Percentiles rank a stretch among this genome's conserved stretches.
These are phyloP conservation scores for Orobanche coerulescens DNA, from an alignment of 257 asterid genomes.

Conservation along the genomic window DNA sequence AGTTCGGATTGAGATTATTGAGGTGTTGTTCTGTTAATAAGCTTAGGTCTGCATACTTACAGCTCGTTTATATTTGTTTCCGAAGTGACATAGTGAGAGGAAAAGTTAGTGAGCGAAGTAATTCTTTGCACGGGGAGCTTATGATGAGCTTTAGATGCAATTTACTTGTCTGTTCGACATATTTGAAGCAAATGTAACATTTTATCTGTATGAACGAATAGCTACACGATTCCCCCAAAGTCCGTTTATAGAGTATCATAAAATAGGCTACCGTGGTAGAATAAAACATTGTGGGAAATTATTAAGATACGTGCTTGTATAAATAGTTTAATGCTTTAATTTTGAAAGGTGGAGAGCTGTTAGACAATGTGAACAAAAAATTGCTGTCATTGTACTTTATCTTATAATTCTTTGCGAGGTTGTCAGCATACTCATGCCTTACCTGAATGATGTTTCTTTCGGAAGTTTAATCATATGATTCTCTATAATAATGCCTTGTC, in stretches of 20 bases:
- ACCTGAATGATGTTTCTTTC: background rate
- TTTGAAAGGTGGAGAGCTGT: background rate
- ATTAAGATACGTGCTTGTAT: background rate
- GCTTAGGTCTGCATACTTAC: no score
- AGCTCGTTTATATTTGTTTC: constrained; percentile 7
- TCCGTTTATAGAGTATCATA: background rate
- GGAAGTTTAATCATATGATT: constrained; percentile 12
- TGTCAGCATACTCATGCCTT: background rate
- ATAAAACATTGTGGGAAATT: background rate
- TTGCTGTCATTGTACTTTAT: background rate
- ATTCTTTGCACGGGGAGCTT: background rate
- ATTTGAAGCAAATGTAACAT: background rate
- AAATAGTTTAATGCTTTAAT: background rate
- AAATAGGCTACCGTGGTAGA: background rate
- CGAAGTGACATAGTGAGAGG: background rate
- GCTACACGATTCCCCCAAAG: background rate
- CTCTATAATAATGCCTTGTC: constrained; percentile 12
- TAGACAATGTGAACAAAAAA: background rate
- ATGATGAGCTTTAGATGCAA: constrained; percentile 9
- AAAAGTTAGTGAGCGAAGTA: background rate
- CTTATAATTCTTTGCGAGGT: constrained; percentile 1
- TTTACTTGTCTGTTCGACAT: background rate
- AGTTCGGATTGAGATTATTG: no score
- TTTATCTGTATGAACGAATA: background rate
- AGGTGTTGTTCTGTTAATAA: no score